Evolutionary conservation across 352 stramenopile genomes (phyloP), one percentile per base, ranked within the genome.

Genomic region (Pythium diclinum): DNA sequence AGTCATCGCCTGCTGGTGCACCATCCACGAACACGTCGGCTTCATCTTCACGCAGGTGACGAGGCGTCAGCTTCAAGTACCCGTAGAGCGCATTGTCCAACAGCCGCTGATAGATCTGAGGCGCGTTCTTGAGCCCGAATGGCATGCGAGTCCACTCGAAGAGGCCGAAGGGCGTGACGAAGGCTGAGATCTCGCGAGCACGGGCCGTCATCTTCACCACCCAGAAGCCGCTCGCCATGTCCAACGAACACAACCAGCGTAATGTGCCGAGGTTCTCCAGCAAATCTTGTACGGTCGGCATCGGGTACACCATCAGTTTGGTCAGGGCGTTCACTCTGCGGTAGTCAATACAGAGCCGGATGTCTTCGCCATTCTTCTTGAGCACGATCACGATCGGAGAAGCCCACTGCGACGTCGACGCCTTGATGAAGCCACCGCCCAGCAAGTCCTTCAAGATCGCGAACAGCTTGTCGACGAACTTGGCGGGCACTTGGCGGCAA

Each of bases 281-380:
- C 9, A 74, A 42, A 14, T 74, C 68, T 7, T 67, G 19, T 0
- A 74, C 55, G 16, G 68, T 21, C 6, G 68, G 68, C 62, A 74
- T 74, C 14, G 68, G 62, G 33, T 71, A 74, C 0, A 73, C 58
- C 67, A 68, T 73, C 5, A 73, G 38, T 25, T 17, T 30, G 0
- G 68, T 71, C 0, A 74, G 59, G 0, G 17, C 2, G 46, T 71
- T 69, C 2, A 73, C 61, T 1, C 59, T n/a, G 3, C 66, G 67
- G 14, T 73, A 73, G 48, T 73, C 62, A 48, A 71, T 65, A 32
- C 65, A 78, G 6, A 79, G 56, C 0, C 69, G 21, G 23, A 76
- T 77, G 19, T 77, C 73, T 1, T 71, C 61, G 0, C 69, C 69
- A 33, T 77, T 79, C 46, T 80, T 77, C 63, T 80, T 77, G 33